Evolutionary conservation across 2,329 filamentous ascomycete genomes (phyloP), one percentile per base, ranked within the genome.

Genomic region (Venturia aucupariae): DNA sequence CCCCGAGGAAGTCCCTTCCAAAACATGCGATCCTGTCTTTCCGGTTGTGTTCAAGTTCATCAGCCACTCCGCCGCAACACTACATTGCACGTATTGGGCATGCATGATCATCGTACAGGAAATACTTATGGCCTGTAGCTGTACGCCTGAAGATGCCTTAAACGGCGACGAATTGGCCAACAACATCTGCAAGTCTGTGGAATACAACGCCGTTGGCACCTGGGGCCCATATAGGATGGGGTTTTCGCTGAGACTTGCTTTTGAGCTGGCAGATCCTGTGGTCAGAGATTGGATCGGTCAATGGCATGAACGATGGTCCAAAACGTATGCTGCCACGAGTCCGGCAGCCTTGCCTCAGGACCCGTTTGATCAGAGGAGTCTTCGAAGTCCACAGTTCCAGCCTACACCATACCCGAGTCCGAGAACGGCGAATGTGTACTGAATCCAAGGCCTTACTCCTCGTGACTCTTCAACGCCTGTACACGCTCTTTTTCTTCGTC

Each of bases 301-400:
- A 35, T 48, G 46, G 61, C 61, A 62, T 54, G 61, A 48, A 32
- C 41, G 38, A 17, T 54, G 32, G 38, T 46, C 41, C n/a, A 46
- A 62, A 44, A 46, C 39, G 8, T 62, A 62, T 38, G 61, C 61
- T 54, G 61, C 61, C n/a, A 48, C 61, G n/a, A 62, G 61, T 24
- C 32, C 42, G 27, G 61, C 38, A 27, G 39, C 41, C 22, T 38
- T 62, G 41, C 61, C 61, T n/a, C 27, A 57, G 35, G 51, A 57
- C 35, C 51, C 51, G n/a, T 57, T 57, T 22, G 51, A 57, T 57
- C 51, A 35, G 30, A 57, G 51, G 51, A 57, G 27, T 27, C 30
- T 57, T 35, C 51, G 51, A 57, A 35, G 27, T 35, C 51, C 51
- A 3, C n/a, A 4, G 19, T 57, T 57, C 35, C 27, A 35, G 11